A percentile compares a stretch with the other conserved stretches of the same genome.
phyloP scores from a whole-genome alignment of 768 basidiomycete genomes.

The Galerina marginata region DNA sequence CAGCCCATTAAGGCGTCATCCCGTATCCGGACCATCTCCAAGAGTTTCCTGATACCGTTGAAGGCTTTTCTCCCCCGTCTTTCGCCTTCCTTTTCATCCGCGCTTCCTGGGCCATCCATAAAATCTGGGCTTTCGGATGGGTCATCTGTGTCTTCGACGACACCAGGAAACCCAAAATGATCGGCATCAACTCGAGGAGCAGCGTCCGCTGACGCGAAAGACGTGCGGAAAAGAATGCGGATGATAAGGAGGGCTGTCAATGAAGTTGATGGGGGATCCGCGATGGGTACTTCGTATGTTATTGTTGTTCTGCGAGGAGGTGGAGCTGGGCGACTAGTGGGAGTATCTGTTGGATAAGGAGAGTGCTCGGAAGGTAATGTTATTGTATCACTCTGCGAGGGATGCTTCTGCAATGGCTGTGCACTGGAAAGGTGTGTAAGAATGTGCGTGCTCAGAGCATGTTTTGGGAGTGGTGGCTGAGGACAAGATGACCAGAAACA shows the following conservation, averaged over 20 bases:
- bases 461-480: slow-evolving; percentile 49
- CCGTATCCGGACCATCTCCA: slow-evolving; percentile 69
- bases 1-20: slow-evolving; percentile 58
- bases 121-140: slow-evolving; percentile 47
- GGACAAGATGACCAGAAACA: slow-evolving; percentile 81
- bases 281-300: slow-evolving; percentile 59
- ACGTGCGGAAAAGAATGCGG: slow-evolving; percentile 80
- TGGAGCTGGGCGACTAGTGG: slow-evolving; percentile 73
- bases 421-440: slow-evolving; percentile 76
- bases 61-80: slow-evolving; percentile 77
- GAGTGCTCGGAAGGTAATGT: slow-evolving; percentile 64
- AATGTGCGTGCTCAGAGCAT: slow-evolving; percentile 66
- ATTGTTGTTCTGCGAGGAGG: slow-evolving; percentile 71
- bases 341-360: slow-evolving; percentile 60
- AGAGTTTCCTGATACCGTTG: slow-evolving; percentile 55
- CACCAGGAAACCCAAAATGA: slow-evolving; percentile 89
- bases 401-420: slow-evolving; percentile 60
- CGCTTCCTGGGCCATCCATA: slow-evolving; percentile 51
- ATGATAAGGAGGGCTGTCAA: slow-evolving; percentile 84
- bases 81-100: slow-evolving; percentile 71
- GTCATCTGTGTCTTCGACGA: slow-evolving; percentile 81
- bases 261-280: slow-evolving; percentile 73
- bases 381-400: slow-evolving; percentile 75
- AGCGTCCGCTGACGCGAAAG: slow-evolving; percentile 73
- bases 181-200: slow-evolving; percentile 79